A percentile compares a stretch with the other conserved stretches of the same genome.
Evolutionary conservation across 78 protist species (phyloP).

Genomic region (Guillardia theta): DNA sequence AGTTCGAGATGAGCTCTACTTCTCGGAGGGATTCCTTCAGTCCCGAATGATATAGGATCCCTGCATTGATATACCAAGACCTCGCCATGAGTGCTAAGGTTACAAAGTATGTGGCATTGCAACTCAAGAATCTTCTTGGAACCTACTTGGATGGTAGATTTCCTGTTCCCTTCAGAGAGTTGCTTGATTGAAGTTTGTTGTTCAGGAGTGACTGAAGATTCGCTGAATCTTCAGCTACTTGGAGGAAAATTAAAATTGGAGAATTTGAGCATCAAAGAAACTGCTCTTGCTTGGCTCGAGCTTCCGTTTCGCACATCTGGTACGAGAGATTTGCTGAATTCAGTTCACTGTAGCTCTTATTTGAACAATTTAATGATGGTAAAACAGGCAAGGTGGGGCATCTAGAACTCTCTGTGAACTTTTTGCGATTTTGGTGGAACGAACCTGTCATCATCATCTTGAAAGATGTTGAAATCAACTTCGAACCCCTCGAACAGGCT

Average conservation of each 20-base stretch:
- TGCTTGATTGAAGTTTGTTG: not conserved
- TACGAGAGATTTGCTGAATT: not conserved
- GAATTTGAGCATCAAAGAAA: not conserved
- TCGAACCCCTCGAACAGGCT: not conserved
- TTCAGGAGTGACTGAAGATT: not conserved
- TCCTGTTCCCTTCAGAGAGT: not conserved
- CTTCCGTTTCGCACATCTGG: not conserved
- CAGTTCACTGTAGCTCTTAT: not conserved
- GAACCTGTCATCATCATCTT: not conserved
- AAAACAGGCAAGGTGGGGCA: not conserved
- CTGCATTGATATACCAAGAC: no score
- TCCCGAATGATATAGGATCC: no score
- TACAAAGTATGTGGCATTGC: constrained; percentile 12
- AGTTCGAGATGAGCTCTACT: no score
- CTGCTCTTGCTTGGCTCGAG: not conserved
- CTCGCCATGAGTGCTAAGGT: not conserved
- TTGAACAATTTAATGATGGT: not conserved
- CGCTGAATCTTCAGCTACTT: not conserved
- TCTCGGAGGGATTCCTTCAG: no score
- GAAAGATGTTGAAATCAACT: not conserved
- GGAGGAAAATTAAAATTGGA: not conserved
- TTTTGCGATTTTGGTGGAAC: not conserved
- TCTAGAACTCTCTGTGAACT: not conserved
- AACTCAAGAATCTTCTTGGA: not conserved
- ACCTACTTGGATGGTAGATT: not conserved